Evolutionary conservation across 306 rosid genomes (phyloP).

Genomic region (Quercus rubra): DNA sequence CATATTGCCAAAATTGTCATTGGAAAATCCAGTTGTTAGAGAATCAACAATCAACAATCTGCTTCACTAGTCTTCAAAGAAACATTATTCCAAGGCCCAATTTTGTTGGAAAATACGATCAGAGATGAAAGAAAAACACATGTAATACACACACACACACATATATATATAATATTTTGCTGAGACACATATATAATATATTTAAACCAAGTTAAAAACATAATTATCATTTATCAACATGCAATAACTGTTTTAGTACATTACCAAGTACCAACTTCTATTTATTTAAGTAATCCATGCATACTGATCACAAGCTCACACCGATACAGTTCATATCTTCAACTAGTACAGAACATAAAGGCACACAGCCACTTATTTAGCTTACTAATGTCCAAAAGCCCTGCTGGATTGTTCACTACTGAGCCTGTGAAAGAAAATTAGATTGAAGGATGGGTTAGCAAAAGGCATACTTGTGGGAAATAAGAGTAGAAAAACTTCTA

Average conservation of each 20-base stretch:
- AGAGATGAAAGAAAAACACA: too few species aligned
- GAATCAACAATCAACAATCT: not conserved
- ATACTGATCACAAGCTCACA: not conserved
- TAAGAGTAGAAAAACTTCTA: not conserved
- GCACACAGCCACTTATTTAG: not conserved
- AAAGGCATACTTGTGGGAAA: not conserved
- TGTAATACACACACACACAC: too few species aligned
- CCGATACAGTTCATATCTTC: not conserved
- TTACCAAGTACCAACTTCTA: not conserved
- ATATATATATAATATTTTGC: too few species aligned
- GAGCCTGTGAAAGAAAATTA: slow-evolving; percentile 29
- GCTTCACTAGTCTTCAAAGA: not conserved
- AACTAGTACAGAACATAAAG: not conserved
- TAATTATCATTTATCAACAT: not conserved
- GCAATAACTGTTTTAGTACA: not conserved
- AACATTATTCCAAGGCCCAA: too few species aligned
- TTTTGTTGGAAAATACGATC: too few species aligned
- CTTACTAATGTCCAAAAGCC: not conserved
- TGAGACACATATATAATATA: too few species aligned
- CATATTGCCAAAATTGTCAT: too few species aligned
- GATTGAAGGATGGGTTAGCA: not conserved
- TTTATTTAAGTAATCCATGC: not conserved
- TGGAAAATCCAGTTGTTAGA: not conserved
- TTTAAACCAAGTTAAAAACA: not conserved
- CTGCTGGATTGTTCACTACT: slow-evolving; percentile 28